Conservation (phyloP, 495 filamentous ascomycete genomes). For the Aspergillus diversus region DNA sequence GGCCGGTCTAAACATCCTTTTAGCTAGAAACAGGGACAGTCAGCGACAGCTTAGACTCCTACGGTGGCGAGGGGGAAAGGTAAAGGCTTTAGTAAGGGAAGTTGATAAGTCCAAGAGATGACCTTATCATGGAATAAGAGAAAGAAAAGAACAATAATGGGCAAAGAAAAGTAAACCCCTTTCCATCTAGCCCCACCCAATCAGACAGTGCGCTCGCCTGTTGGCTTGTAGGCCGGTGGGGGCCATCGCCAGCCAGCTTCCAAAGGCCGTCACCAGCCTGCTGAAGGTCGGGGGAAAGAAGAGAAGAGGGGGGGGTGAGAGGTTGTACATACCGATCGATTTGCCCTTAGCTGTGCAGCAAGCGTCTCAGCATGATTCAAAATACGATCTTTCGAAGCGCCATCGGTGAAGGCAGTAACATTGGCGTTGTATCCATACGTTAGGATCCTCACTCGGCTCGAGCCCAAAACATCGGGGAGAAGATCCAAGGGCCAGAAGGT, state of each 20-base stretch:
- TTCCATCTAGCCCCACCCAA: too few species aligned
- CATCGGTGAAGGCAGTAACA: conserved; percentile 66
- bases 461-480: conserved; percentile 64
- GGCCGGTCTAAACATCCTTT: conserved; percentile 61
- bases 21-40: conserved; percentile 41
- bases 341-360: conserved; percentile 61
- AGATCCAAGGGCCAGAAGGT: conserved; percentile 80
- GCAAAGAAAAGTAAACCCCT: too few species aligned
- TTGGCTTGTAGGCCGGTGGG: too few species aligned
- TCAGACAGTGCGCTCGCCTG: too few species aligned
- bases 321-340: conserved; percentile 54
- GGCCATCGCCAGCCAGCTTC: too few species aligned
- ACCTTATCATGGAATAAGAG: too few species aligned
- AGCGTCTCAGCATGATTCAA: conserved; percentile 86
- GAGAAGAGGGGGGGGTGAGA: neutral
- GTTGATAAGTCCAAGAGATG: too few species aligned
- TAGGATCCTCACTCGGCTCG: conserved; percentile 68
- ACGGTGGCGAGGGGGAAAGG: too few species aligned
- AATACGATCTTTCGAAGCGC: conserved; percentile 71
- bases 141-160: too few species aligned
- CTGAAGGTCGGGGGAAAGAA: conserved; percentile 25
- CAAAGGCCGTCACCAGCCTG: too few species aligned
- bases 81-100: too few species aligned
- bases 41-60: neutral
- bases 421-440: conserved; percentile 88